Evolutionary conservation across 495 filamentous ascomycete species (phyloP), one percentile per base, ranked within the genome.

Genomic region (Parachaetomium inaequale): DNA sequence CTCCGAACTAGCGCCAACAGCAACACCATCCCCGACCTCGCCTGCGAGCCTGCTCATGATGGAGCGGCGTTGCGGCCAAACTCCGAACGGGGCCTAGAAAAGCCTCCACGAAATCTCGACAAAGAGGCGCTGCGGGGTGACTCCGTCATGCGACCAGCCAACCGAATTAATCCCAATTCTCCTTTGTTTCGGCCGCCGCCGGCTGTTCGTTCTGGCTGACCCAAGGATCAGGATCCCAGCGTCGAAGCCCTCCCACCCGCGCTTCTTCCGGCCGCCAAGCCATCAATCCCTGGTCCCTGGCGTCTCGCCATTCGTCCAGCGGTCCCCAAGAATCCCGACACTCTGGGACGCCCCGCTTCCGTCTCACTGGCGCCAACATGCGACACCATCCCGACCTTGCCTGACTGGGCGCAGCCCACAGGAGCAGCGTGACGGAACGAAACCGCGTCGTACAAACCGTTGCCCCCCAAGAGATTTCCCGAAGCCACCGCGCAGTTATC

Each of bases 321-420:
- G n/a, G n/a, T n/a, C n/a, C n/a, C n/a, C n/a, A n/a, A 32, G 17
- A 42, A 19, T 45, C 45, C 61, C 61, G 55, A 63, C 61, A 34
- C 14, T 43, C 45, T 54, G 61, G 55, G 4, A 58, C 54, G 46
- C 25, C 36, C 61, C 61, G 32, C 54, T 58, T 58, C 38, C 14
- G 55, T 57, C 25, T 55, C 36, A 7, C 32, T 40, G 5, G 40
- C 17, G 23, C 32, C 34, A 61, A 53, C 49, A 17, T 3, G 17
- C 26, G 21, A 19, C 19, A n/a, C 34, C 4, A 28, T 15, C 34
- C 3, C 11, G 12, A 42, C 53, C 17, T 29, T n/a, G 36, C 23
- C 29, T 25, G 45, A 55, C 36, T 32, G 12, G 36, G 36, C 5
- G 36, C n/a, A n/a, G n/a, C n/a, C n/a, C n/a, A 15, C 12, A 40